Evolutionary conservation across 1,139 yeast genomes (phyloP).

Genomic region (Barnettozyma hawaiiensis): DNA sequence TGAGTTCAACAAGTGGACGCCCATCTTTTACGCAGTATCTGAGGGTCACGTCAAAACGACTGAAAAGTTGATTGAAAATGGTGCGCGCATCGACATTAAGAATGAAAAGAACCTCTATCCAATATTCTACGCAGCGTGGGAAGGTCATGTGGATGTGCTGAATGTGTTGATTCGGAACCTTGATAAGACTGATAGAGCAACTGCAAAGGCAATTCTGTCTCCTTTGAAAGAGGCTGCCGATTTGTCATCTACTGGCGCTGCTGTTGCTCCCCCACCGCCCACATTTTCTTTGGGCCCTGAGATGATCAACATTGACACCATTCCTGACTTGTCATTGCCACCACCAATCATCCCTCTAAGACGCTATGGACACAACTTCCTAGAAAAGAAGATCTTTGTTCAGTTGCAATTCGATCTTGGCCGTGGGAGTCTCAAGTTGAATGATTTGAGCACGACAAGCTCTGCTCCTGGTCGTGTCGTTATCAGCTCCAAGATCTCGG

Average conservation of each 20-base stretch:
- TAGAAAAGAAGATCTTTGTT: conserved; percentile 81
- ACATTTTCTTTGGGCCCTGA: conserved; percentile 20
- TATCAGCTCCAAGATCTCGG: conserved; percentile 62
- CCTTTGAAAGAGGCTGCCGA: conserved; percentile 20
- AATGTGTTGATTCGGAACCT: conserved; percentile 50
- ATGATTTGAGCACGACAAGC: conserved; percentile 39
- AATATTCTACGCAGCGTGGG: conserved; percentile 86
- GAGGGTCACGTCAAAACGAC: conserved; percentile 79
- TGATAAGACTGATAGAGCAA: conserved; percentile 12
- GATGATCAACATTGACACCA: conserved; percentile 50
- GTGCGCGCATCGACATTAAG: conserved; percentile 65
- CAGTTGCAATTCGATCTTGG: conserved; percentile 66
- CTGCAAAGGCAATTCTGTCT: conserved; percentile 14
- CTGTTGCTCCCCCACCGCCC: conserved; percentile 21
- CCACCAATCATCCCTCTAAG: conserved; percentile 94
- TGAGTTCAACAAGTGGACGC: conserved; percentile 89
- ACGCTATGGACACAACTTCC: conserved; percentile 90
- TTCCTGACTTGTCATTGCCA: conserved; percentile 87
- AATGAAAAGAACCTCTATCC: conserved; percentile 86
- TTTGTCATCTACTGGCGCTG: too few species aligned
- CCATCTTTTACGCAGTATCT: conserved; percentile 82
- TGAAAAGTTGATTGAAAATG: conserved; percentile 59
- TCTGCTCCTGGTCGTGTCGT: conserved; percentile 65
- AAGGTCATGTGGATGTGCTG: conserved; percentile 79
- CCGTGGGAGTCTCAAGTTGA: conserved; percentile 51